A percentile compares a stretch with the other conserved stretches of the same genome.
These are phyloP conservation scores for Aspergillus olivimuriae DNA, from an alignment of 495 filamentous ascomycete genomes.

Conservation along the genomic window DNA sequence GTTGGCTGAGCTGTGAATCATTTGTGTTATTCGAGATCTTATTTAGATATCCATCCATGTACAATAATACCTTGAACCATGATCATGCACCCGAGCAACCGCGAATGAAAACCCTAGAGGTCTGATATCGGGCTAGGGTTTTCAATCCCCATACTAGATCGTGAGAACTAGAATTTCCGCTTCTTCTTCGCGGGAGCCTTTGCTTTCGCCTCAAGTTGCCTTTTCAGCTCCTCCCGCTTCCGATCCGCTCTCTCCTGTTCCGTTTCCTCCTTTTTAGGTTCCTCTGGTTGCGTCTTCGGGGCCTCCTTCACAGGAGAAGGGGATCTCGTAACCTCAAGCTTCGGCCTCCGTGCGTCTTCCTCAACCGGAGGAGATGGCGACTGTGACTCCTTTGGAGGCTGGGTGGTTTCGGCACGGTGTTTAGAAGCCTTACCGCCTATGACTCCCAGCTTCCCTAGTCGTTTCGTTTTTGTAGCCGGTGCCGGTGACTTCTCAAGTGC, in stretches of 20 bases:
- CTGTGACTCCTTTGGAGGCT: not conserved
- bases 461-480: constrained; percentile 17
- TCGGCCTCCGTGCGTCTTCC: not conserved
- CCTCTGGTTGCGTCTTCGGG: constrained; percentile 7
- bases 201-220: constrained; percentile 57
- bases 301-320: constrained; percentile 13
- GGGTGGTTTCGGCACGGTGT: constrained; percentile 5
- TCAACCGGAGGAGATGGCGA: not conserved
- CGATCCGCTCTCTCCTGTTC: constrained; percentile 52
- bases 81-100: too few relatives aligned
- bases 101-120: too few relatives aligned
- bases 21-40: too few relatives aligned
- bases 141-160: too few relatives aligned
- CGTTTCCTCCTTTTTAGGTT: constrained; percentile 28
- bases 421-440: constrained; percentile 28
- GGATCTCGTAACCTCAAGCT: not conserved
- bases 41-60: too few relatives aligned
- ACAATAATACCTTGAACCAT: too few relatives aligned
- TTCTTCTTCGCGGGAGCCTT: constrained; percentile 62
- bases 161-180: constrained; percentile 51
- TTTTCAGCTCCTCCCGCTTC: constrained; percentile 57
- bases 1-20: too few relatives aligned
- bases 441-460: constrained; percentile 25
- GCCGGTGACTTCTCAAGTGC: constrained; percentile 4
- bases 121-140: too few relatives aligned